phyloP scores from a whole-genome alignment of 176 grass and related monocot species.

The Canna indica region DNA sequence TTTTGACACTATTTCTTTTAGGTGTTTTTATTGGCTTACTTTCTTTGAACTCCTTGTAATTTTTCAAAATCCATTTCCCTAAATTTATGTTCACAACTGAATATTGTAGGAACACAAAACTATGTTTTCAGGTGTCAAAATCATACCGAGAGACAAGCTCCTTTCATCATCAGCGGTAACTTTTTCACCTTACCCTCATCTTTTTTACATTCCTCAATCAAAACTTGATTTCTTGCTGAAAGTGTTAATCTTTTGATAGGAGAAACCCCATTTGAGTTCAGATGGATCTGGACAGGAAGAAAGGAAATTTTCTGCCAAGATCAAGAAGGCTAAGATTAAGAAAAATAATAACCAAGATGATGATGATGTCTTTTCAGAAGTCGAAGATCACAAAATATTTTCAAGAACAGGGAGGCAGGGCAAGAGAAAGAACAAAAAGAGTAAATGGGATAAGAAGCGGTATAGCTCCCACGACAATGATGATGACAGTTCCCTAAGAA shows the following conservation, averaged over 20 bases:
- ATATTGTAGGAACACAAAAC: neutral
- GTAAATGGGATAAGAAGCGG: neutral
- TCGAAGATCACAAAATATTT: neutral
- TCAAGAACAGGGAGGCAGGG: neutral
- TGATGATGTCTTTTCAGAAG: neutral
- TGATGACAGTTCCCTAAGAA: neutral
- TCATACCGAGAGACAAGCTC: neutral
- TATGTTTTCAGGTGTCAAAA: constrained; percentile 4
- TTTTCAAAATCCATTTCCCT: neutral
- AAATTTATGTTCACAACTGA: neutral
- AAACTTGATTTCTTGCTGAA: neutral
- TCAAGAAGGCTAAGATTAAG: neutral
- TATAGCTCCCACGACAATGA: neutral
- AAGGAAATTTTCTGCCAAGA: neutral
- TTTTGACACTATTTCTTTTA: no score
- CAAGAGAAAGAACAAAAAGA: neutral
- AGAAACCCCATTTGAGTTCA: neutral
- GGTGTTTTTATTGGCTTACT: no score
- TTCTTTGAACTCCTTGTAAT: neutral
- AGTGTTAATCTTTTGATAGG: neutral
- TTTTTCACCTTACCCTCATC: neutral
- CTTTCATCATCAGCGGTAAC: neutral
- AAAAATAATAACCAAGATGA: neutral
- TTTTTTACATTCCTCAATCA: neutral
- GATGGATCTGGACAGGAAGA: neutral